phyloP scores from a whole-genome alignment of 306 rosid species.

The Casuarina glauca region DNA sequence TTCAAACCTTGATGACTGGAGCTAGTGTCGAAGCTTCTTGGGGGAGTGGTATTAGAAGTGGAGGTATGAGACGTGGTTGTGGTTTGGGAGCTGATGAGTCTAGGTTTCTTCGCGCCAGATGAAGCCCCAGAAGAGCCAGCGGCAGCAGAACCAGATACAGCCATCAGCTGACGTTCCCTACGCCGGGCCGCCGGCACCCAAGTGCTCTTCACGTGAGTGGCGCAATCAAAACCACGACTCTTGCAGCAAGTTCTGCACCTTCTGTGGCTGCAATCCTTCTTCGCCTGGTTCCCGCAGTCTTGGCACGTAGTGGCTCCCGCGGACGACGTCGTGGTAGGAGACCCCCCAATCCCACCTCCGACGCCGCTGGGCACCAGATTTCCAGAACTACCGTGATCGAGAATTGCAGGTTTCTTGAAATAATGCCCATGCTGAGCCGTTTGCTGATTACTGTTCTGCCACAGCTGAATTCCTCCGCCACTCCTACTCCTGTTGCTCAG shows the following conservation, averaged over 20 bases:
- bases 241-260: conserved; percentile 93
- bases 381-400: conserved; percentile 33
- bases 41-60: conserved; percentile 91
- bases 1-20: conserved; percentile 86
- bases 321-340: conserved; percentile 34
- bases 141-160: neutral
- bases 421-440: conserved; percentile 36
- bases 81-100: conserved; percentile 72
- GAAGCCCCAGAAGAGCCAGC: conserved; percentile 72
- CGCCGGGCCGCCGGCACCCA: conserved; percentile 95
- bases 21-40: conserved; percentile 88
- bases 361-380: conserved; percentile 32
- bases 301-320: conserved; percentile 61
- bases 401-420: conserved; percentile 47
- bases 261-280: conserved; percentile 80
- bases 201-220: conserved; percentile 93
- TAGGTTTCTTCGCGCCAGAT: conserved; percentile 77
- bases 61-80: conserved; percentile 80
- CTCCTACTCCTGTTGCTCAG: conserved; percentile 25
- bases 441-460: conserved; percentile 60
- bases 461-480: conserved; percentile 70
- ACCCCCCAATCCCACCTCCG: conserved; percentile 28
- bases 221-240: conserved; percentile 85
- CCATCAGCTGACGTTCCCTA: conserved; percentile 71
- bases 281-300: conserved; percentile 95